Conservation (phyloP, 2,329 filamentous ascomycete species). For the Microdochium nivale region DNA sequence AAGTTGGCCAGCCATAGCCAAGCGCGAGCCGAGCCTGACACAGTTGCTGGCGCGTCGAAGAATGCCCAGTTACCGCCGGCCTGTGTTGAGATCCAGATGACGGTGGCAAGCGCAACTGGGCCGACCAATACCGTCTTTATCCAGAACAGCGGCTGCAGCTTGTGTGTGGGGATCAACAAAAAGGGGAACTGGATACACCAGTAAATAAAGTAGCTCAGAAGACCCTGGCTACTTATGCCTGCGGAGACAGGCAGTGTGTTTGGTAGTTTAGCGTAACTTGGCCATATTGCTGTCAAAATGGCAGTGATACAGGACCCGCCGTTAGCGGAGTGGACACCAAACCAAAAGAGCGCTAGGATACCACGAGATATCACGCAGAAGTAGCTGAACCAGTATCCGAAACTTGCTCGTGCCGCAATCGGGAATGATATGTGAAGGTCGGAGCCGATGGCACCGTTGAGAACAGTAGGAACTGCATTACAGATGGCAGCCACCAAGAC, state of each 20-base stretch:
- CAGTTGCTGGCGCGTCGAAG: slow-evolving; percentile 32
- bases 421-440: slow-evolving; percentile 27
- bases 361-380: slow-evolving; percentile 30
- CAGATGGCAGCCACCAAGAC: slow-evolving; percentile 37
- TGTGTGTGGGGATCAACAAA: slow-evolving; percentile 45
- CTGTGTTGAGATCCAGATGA: slow-evolving; percentile 46
- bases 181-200: slow-evolving; percentile 45
- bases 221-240: slow-evolving; percentile 46
- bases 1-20: slow-evolving; percentile 19
- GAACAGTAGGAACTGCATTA: slow-evolving; percentile 33
- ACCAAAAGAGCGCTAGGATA: slow-evolving; percentile 32
- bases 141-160: slow-evolving; percentile 42
- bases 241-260: slow-evolving; percentile 41
- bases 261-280: slow-evolving; percentile 40
- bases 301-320: slow-evolving; percentile 41
- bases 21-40: slow-evolving; percentile 21
- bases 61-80: slow-evolving; percentile 33
- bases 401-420: slow-evolving; percentile 32
- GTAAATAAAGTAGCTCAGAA: slow-evolving; percentile 50
- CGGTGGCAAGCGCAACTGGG: slow-evolving; percentile 42
- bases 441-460: slow-evolving; percentile 29
- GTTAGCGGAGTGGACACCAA: slow-evolving; percentile 48
- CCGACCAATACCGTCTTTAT: slow-evolving; percentile 33
- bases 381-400: slow-evolving; percentile 25
- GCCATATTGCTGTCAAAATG: slow-evolving; percentile 41